Base-by-base conservation (phyloP, 352 stramenopile genomes). In the Globisporangium cederbergense region DNA sequence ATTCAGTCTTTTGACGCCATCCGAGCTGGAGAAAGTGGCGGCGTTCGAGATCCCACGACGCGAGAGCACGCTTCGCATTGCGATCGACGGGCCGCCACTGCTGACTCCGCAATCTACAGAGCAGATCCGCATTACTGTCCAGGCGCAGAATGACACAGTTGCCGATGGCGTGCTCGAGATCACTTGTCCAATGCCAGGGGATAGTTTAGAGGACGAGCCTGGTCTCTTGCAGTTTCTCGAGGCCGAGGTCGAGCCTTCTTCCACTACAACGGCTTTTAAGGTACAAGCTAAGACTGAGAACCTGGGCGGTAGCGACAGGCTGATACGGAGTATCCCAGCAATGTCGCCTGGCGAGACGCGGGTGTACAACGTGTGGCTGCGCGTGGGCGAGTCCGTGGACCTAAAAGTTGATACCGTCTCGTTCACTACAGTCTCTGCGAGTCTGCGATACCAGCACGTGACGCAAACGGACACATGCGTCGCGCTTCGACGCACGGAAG, bases 61-160 rank as follows among this genome's bases (percentile, higher is more conserved):
- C 45, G 74, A 87, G 65, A 91, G 78, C 52, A 88, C 79, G 0
- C 62, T 89, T 11, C 65, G 72, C 30, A 63, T 94, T 30, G 45
- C 45, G 0, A 70, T 94, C 56, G 32, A 73, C 16, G 80, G 78
- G 0, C 76, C 83, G 4, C 78, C 78, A 6, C 47, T 94, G 25
- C 65, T 94, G 0, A 77, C 74, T 5, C 79, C 79, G 4, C 56
- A 49, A 7, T 75, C 76, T 5, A 59, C 79, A 5, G 78, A 90
- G 68, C 72, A 62, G 25, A 59, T 91, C 45, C 10, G 38, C 11
- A 70, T 94, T 18, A 68, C 51, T 3, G 73, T 94, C 18, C 58
- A 77, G 22, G 69, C 78, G 1, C 71, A 86, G 4, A 64, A 82
- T 20, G 82, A 91, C 52, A 67, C 49, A 4, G 65, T 91, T 4